Percentiles rank a stretch among this genome's conserved stretches.
phyloP scores from a whole-genome alignment of 257 asterid genomes.

The Solanum dulcamara region DNA sequence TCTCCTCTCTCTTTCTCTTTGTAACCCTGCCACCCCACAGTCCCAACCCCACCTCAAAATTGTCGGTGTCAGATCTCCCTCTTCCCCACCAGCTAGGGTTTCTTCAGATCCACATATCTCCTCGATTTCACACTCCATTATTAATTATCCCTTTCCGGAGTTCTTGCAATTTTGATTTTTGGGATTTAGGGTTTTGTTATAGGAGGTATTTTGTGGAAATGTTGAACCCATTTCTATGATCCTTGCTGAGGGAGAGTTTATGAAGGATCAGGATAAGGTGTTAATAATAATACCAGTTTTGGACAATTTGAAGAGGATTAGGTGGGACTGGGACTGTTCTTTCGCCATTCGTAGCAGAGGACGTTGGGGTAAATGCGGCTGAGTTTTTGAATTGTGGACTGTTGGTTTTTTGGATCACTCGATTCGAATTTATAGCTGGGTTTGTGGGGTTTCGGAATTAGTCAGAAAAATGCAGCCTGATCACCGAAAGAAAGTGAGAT shows the following conservation, averaged over 20 bases:
- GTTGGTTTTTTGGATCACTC: background rate
- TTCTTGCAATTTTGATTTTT: background rate
- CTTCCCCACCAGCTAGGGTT: constrained; percentile 29
- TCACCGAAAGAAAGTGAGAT: constrained; percentile 73
- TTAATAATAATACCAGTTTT: constrained; percentile 8
- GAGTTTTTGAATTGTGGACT: constrained; percentile 13
- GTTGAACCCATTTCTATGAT: background rate
- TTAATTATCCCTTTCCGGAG: background rate
- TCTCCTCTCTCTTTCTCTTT: background rate
- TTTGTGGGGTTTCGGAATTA: constrained; percentile 7
- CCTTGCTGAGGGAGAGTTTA: constrained; percentile 26
- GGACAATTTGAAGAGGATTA: constrained; percentile 33
- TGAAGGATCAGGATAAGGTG: constrained; percentile 44
- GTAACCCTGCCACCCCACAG: constrained; percentile 8
- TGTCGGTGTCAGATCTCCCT: constrained; percentile 53
- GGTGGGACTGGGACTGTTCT: constrained; percentile 44
- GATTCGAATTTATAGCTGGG: background rate
- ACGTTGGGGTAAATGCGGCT: constrained; percentile 82
- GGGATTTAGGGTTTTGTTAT: background rate
- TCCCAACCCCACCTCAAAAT: constrained; percentile 3
- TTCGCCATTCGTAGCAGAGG: constrained; percentile 62
- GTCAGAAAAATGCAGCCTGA: constrained; percentile 55
- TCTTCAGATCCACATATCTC: constrained; percentile 34
- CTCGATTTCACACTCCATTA: background rate
- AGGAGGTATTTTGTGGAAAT: background rate